Base-by-base conservation (phyloP, 331 rosid genomes). In the Malus hybrid region DNA sequence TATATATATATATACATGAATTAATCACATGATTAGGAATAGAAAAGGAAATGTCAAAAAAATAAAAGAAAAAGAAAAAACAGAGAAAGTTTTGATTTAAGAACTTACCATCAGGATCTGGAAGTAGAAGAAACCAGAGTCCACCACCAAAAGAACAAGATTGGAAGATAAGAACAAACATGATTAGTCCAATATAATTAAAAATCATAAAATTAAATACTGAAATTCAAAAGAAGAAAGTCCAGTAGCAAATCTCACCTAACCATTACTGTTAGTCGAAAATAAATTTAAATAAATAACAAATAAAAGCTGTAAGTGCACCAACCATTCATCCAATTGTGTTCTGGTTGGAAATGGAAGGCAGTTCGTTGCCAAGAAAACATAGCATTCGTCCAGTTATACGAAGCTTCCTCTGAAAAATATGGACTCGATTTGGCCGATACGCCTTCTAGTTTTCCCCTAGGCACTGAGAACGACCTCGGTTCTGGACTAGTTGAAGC, bases 301-400 rank as follows among this genome's bases (percentile, higher is more conserved):
- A 28, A 28, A 5, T 12, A 12, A 53, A 22, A 1, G 24, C 6
- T 63, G 76, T 39, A 6, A 15, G 13, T 29, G 80, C 30, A 85
- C 88, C 78, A 78, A 93, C 98, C 98, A 79, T 93, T 93, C 96
- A 93, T 93, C 96, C 96, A 93, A 71, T 93, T 88, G 7, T 20
- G 36, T 42, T 83, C 66, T 0, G 95, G 98, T 74, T 93, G 98
- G 81, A 93, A 93, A 61, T 93, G 98, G 76, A 70, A 90, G 42
- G 96, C 77, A 20, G 98, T 89, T 86, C 93, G 66, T 74, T 93
- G 98, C 94, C 96, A 93, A 65, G 93, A 90, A 22, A 93, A 68
- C 95, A 93, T 93, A 5, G 93, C 95, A 76, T 89, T 87, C 0
- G 98, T 90, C 96, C 98, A 93, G 30, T 90, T 86, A 56, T 73